Evolutionary conservation across 1,284 basidiomycete genomes (phyloP), one percentile per base, ranked within the genome.

Genomic region (Trichosporon sp.): DNA sequence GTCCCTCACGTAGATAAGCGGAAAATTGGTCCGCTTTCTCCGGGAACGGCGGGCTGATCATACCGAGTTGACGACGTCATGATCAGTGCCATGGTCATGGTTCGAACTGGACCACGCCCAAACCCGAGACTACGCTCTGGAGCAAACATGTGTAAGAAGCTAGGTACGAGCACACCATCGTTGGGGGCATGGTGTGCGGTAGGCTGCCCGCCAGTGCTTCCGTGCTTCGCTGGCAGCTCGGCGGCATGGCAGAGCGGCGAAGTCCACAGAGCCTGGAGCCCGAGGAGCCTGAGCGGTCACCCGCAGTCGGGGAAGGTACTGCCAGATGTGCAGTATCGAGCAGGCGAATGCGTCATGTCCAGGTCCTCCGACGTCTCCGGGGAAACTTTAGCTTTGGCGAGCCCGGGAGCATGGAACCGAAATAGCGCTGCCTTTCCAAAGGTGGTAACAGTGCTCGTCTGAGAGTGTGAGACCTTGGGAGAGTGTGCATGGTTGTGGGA

Each of bases 361-460:
- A 40, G 8, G 38, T 40, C 38, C 35, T 7, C 35, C 35, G 35
- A 40, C 10, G 38, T 40, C 38, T 40, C 38, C 51, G 51, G 51
- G 21, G 51, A 54, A 54, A 54, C 51, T 54, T 54, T 11, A 54
- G 51, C n/a, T 54, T 54, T 54, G 51, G 51, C 51, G 51, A 54
- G 19, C 19, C 51, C 6, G 51, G 19, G 51, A 26, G 51, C 6
- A 26, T 54, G 19, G 21, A 54, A 54, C n/a, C 51, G 51, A 54
- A 26, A 54, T 19, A 19, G 51, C 2, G n/a, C 21, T 26, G 19
- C 14, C 10, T 54, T 54, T 54, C 51, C 51, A 19, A 54, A 54
- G 19, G 51, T 54, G 51, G 51, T 26, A 54, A 14, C 16, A n/a
- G 43, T n/a, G 43, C 43, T 46, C 43, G 14, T 4, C 8, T 19